phyloP scores from a whole-genome alignment of 2,329 filamentous ascomycete species.

The Pseudogymnoascus sp. region DNA sequence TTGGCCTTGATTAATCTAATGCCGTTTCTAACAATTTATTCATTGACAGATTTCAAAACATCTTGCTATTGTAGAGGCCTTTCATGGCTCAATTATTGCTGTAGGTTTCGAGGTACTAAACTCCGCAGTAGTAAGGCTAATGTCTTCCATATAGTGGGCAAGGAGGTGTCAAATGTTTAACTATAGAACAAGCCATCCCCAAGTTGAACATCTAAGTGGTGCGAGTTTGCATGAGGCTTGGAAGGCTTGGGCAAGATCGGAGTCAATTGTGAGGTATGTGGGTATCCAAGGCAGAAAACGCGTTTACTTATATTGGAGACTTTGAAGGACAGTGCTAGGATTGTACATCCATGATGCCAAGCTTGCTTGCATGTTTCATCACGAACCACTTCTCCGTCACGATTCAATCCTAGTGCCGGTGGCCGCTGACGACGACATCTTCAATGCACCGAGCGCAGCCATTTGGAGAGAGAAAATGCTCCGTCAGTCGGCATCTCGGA shows the following conservation, averaged over 20 bases:
- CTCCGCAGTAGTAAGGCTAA: no score
- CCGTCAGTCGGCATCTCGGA: neutral
- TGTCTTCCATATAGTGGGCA: conserved; percentile 8
- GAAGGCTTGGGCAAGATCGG: conserved; percentile 14
- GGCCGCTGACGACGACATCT: conserved; percentile 14
- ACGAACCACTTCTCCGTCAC: conserved; percentile 14
- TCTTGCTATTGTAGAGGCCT: conserved; percentile 13
- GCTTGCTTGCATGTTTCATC: conserved; percentile 14
- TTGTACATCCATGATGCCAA: conserved; percentile 46
- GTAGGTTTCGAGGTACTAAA: conserved; percentile 2
- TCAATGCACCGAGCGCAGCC: conserved; percentile 13
- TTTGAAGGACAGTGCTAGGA: conserved; percentile 33
- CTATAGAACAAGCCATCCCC: neutral
- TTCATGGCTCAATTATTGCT: conserved; percentile 16
- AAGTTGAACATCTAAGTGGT: neutral
- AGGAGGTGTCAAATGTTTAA: conserved; percentile 12
- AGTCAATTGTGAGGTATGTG: conserved; percentile 15
- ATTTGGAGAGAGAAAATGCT: conserved; percentile 9
- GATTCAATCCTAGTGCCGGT: neutral
- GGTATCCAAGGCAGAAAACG: no score
- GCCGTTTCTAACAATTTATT: neutral
- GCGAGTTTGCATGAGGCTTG: conserved; percentile 13
- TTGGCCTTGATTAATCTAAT: neutral
- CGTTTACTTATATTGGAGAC: neutral
- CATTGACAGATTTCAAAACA: conserved; percentile 13